These are phyloP conservation scores for Dacryopinax spathularia DNA, from an alignment of 768 basidiomycete genomes.

Conservation along the genomic window DNA sequence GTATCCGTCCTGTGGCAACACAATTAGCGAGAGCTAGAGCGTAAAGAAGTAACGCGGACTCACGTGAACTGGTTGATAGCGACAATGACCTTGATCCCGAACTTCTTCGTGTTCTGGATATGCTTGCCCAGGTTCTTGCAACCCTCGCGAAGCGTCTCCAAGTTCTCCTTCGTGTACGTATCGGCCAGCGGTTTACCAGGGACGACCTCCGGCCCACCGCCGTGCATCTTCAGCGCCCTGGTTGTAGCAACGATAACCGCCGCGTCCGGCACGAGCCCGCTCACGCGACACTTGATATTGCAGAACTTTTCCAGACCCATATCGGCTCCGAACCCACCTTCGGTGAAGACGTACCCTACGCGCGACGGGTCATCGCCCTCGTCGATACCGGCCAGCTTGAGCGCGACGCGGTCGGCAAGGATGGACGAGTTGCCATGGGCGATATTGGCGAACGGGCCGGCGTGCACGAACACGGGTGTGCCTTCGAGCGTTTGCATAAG, in stretches of 20 bases:
- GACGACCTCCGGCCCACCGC: conserved; percentile 90
- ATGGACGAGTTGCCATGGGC: conserved; percentile 98
- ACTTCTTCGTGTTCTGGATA: conserved; percentile 88
- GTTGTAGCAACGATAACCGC: conserved; percentile 94
- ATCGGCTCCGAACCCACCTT: conserved; percentile 96
- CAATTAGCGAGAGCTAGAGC: neutral
- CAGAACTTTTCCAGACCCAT: conserved; percentile 99
- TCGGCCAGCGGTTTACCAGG: conserved; percentile 89
- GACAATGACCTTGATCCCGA: conserved; percentile 90
- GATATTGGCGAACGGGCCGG: conserved; percentile 98
- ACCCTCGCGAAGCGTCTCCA: conserved; percentile 77
- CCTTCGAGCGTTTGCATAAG: conserved; percentile 98
- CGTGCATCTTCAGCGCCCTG: conserved; percentile 98
- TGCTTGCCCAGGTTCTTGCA: conserved; percentile 88
- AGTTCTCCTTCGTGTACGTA: conserved; percentile 86
- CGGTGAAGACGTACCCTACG: conserved; percentile 90
- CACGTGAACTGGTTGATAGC: conserved; percentile 92
- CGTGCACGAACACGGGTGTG: conserved; percentile 97
- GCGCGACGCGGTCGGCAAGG: conserved; percentile 88
- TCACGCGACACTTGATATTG: conserved; percentile 95
- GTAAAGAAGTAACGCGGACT: conserved; percentile 23
- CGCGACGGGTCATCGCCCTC: conserved; percentile 69
- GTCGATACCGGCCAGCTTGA: conserved; percentile 93
- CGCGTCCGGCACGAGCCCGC: conserved; percentile 85
- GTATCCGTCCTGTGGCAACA: conserved; percentile 59